These are phyloP conservation scores for Lanmaoa pseudosensibilis DNA, from an alignment of 768 basidiomycete species.

Conservation along the genomic window DNA sequence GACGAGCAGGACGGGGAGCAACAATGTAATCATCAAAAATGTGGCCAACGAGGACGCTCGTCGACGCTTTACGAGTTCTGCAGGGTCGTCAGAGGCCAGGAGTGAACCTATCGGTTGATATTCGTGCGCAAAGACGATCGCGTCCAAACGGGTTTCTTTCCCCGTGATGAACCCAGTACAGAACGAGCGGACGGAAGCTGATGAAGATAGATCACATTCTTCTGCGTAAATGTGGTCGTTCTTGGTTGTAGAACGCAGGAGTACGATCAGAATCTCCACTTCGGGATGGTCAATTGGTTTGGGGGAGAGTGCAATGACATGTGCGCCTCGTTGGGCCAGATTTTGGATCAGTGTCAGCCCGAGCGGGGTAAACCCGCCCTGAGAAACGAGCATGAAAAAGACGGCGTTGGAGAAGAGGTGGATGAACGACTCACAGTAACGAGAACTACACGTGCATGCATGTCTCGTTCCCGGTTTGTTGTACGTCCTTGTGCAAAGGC, in stretches of 20 bases:
- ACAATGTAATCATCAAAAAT: slow-evolving; percentile 75
- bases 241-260: slow-evolving; percentile 64
- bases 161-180: slow-evolving; percentile 65
- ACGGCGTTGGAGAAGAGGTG: background rate
- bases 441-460: slow-evolving; percentile 70
- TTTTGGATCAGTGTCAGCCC: slow-evolving; percentile 66
- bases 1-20: slow-evolving; percentile 77
- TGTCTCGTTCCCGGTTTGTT: slow-evolving; percentile 72
- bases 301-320: slow-evolving; percentile 71
- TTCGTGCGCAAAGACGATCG: slow-evolving; percentile 76
- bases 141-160: slow-evolving; percentile 71
- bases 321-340: slow-evolving; percentile 74
- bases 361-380: slow-evolving; percentile 77
- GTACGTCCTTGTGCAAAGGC: slow-evolving; percentile 66
- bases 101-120: slow-evolving; percentile 62
- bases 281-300: slow-evolving; percentile 49
- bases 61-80: slow-evolving; percentile 38
- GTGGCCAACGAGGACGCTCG: slow-evolving; percentile 60
- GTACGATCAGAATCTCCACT: slow-evolving; percentile 59
- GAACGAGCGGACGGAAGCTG: slow-evolving; percentile 67
- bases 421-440: slow-evolving; percentile 55
- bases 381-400: slow-evolving; percentile 2
- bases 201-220: slow-evolving; percentile 68
- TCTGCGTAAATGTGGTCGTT: slow-evolving; percentile 83
- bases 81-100: slow-evolving; percentile 31